These are phyloP conservation scores for Monosporascus ibericus DNA, from an alignment of 2,329 filamentous ascomycete genomes.

Conservation along the genomic window DNA sequence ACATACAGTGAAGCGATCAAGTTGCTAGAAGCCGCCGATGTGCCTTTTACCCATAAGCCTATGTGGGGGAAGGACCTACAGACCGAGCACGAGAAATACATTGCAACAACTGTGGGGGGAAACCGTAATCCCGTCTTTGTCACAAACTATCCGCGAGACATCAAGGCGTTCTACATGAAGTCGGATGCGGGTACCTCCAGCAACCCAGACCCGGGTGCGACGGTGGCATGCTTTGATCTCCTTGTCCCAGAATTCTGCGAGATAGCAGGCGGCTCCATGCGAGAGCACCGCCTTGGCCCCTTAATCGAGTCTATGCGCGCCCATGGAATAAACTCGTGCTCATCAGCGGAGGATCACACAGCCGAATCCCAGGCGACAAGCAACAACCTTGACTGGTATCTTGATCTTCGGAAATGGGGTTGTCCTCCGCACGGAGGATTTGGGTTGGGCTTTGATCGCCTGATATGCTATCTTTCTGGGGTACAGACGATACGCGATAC, in stretches of 20 bases:
- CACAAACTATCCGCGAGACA: conserved; percentile 79
- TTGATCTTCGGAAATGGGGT: conserved; percentile 84
- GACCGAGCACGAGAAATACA: conserved; percentile 86
- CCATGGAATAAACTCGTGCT: conserved; percentile 52
- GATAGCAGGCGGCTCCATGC: conserved; percentile 81
- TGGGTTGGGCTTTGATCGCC: conserved; percentile 81
- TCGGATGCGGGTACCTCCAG: conserved; percentile 7
- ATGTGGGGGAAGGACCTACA: conserved; percentile 71
- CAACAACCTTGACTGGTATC: conserved; percentile 69
- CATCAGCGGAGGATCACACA: conserved; percentile 12
- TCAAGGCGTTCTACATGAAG: conserved; percentile 90
- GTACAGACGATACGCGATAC: conserved; percentile 79
- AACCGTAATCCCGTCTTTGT: conserved; percentile 71
- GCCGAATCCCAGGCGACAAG: conserved; percentile 19
- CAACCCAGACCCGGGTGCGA: conserved; percentile 32
- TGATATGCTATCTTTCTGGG: conserved; percentile 77
- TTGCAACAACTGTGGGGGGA: conserved; percentile 55
- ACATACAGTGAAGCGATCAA: conserved; percentile 76
- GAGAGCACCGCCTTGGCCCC: conserved; percentile 68
- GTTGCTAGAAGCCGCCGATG: conserved; percentile 54
- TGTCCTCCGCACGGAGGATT: conserved; percentile 88
- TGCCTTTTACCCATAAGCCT: conserved; percentile 62
- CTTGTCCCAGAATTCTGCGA: conserved; percentile 82
- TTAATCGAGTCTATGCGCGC: conserved; percentile 65
- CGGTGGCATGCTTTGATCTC: conserved; percentile 86